A percentile compares a stretch with the other conserved stretches of the same genome.
These are phyloP conservation scores for Phytophthora fragariae DNA, from an alignment of 352 stramenopile genomes.

Conservation along the genomic window DNA sequence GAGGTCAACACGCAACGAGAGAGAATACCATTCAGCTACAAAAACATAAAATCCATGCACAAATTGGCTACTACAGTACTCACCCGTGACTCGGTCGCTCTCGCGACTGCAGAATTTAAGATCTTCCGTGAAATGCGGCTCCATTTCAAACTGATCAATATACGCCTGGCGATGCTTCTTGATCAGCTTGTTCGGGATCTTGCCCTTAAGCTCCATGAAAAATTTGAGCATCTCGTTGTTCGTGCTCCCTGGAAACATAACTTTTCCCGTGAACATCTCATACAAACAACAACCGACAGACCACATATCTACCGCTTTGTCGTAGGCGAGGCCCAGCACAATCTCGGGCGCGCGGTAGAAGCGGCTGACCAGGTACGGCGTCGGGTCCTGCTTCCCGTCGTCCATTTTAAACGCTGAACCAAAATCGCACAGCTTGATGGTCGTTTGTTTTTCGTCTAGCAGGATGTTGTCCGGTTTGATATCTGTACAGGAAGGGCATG, in stretches of 20 bases:
- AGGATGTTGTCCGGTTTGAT: conserved; percentile 99
- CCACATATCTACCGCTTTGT: conserved; percentile 98
- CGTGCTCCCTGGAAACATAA: conserved; percentile 96
- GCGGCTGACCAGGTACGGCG: conserved; percentile 98
- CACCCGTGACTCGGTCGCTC: conserved; percentile 83
- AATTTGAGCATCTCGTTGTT: conserved; percentile 99
- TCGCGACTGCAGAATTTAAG: conserved; percentile 88
- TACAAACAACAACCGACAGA: conserved; percentile 96
- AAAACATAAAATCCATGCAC: background rate
- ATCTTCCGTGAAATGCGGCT: conserved; percentile 89
- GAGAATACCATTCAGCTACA: too few relatives aligned
- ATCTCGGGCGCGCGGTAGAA: conserved; percentile 99
- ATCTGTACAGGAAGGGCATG: conserved; percentile 58
- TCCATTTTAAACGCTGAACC: conserved; percentile 95
- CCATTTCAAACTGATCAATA: conserved; percentile 85
- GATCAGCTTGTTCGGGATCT: conserved; percentile 87
- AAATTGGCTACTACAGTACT: background rate
- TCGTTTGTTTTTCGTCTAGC: conserved; percentile 95
- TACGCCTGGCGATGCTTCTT: conserved; percentile 83
- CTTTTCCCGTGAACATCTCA: conserved; percentile 98
- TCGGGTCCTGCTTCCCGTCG: conserved; percentile 93
- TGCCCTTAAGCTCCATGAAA: conserved; percentile 97
- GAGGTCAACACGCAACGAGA: conserved; percentile 1
- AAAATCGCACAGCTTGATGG: conserved; percentile 98
- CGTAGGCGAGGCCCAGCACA: conserved; percentile 91